Base-by-base conservation (phyloP, 257 asterid genomes). In the Przewalskia tangutica region DNA sequence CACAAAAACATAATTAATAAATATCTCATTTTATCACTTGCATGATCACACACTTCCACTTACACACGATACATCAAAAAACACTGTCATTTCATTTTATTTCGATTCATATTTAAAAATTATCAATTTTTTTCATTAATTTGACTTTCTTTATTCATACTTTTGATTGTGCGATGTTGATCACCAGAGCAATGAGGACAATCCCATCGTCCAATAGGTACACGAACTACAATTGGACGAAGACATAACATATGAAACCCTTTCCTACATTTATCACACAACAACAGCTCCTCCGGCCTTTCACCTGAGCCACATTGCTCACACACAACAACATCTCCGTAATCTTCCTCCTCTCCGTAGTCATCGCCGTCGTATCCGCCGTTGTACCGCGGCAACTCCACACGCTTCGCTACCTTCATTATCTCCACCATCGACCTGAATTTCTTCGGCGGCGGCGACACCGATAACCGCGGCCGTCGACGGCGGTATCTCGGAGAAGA, bases 261-360 rank as follows among this genome's bases (percentile, higher is more conserved):
- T 82, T 83, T 89, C 64, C 89, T 91, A 63, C 98, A 94, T 77
- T 83, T 84, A n/a, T 94, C 97, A 81, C 98, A 94, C 42, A 94
- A 70, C 27, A 94, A 77, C 56, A 93, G 83, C 92, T 93, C 91
- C 5, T 92, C 94, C 34, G 50, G 91, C 58, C 84, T 85, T 73
- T 94, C 92, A 2, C 95, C 98, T 59, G 88, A 90, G 80, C 93
- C 94, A 85, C 98, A 94, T 91, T 90, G 90, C 85, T 89, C 89
- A 81, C 98, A 94, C 42, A 79, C 84, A 23, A 38, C 88, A 12
- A 7, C 85, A 7, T 11, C 6, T 23, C 55, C 84, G 0, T 55
- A 85, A 1, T 83, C 86, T 5, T 82, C 87, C 8, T 34, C 67
- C 53, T 51, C 32, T 18, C 73, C 38, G 34, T 54, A 85, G 2